Percentiles rank a stretch among this genome's conserved stretches.
Evolutionary conservation across 2,329 filamentous ascomycete genomes (phyloP).

Genomic region (Aureobasidium sp.): DNA sequence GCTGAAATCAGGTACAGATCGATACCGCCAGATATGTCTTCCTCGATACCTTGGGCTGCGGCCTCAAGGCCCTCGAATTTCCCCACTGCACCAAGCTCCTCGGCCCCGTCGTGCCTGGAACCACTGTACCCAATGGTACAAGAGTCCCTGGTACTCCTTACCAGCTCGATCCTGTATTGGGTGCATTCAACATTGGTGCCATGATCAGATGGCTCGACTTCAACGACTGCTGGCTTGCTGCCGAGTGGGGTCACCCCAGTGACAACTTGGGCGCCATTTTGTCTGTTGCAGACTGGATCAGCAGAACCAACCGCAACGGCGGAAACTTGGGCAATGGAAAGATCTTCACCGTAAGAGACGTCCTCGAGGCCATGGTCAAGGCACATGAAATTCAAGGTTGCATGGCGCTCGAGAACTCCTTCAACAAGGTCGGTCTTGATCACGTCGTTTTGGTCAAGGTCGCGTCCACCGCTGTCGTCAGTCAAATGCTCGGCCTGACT

Average conservation of each 20-base stretch:
- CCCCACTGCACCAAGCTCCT: conserved; percentile 93
- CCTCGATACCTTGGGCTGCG: conserved; percentile 93
- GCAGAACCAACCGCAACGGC: conserved; percentile 83
- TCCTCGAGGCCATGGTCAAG: conserved; percentile 92
- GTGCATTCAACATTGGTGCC: conserved; percentile 96
- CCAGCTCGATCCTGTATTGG: conserved; percentile 90
- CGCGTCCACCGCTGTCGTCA: conserved; percentile 85
- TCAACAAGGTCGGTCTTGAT: conserved; percentile 96
- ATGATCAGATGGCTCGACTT: conserved; percentile 99
- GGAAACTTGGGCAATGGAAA: conserved; percentile 66
- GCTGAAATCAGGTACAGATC: conserved; percentile 49
- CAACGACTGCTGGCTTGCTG: conserved; percentile 99
- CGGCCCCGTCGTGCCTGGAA: conserved; percentile 84
- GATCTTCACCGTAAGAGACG: conserved; percentile 80
- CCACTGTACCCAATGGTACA: conserved; percentile 83
- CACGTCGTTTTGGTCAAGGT: conserved; percentile 98
- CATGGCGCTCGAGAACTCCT: conserved; percentile 93
- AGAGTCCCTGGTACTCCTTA: conserved; percentile 88
- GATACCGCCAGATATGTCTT: conserved; percentile 96
- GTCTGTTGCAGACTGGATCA: conserved; percentile 94
- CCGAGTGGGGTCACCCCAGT: conserved; percentile 97
- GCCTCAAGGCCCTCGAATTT: conserved; percentile 90
- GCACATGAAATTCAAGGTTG: conserved; percentile 98
- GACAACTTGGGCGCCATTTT: conserved; percentile 97
- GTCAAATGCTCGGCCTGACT: conserved; percentile 85